Evolutionary conservation across 441 rosid species (phyloP).

Genomic region (Euphorbia schlechtendalii): DNA sequence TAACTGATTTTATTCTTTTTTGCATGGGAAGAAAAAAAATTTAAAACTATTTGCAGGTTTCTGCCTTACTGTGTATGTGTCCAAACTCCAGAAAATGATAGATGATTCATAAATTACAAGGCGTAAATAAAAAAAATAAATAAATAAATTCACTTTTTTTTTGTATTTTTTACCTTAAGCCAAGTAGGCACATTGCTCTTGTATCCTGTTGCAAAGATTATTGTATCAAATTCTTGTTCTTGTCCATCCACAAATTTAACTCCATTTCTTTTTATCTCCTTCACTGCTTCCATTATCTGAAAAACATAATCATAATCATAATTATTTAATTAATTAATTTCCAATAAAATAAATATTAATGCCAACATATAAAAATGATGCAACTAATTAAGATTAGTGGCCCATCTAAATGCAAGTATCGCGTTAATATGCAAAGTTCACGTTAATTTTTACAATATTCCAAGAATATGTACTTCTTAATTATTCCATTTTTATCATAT

Average conservation of each 20-base stretch:
- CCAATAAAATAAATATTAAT: no score
- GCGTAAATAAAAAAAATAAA: slow-evolving; percentile 18
- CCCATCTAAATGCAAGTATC: no score
- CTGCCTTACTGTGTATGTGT: slow-evolving; percentile 31
- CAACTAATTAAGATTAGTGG: no score
- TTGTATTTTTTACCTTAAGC: slow-evolving; percentile 60
- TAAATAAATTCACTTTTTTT: background rate
- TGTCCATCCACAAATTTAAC: slow-evolving; percentile 69
- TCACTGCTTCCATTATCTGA: slow-evolving; percentile 65
- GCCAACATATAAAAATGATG: no score
- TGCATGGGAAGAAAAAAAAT: slow-evolving; percentile 71
- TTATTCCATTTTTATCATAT: no score
- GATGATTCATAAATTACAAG: slow-evolving; percentile 31
- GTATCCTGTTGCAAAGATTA: slow-evolving; percentile 88
- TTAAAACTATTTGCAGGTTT: slow-evolving; percentile 42
- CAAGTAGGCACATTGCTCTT: slow-evolving; percentile 79
- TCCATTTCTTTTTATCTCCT: slow-evolving; percentile 63
- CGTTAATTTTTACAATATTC: no score
- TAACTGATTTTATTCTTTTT: slow-evolving; percentile 33
- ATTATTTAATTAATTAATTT: no score
- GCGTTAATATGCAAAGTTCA: no score
- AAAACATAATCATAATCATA: background rate
- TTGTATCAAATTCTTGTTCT: slow-evolving; percentile 64
- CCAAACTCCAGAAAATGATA: slow-evolving; percentile 43
- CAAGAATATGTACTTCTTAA: no score